Evolutionary conservation across 2,329 filamentous ascomycete genomes (phyloP), one percentile per base, ranked within the genome.

Genomic region (Knoxdaviesia capensis): DNA sequence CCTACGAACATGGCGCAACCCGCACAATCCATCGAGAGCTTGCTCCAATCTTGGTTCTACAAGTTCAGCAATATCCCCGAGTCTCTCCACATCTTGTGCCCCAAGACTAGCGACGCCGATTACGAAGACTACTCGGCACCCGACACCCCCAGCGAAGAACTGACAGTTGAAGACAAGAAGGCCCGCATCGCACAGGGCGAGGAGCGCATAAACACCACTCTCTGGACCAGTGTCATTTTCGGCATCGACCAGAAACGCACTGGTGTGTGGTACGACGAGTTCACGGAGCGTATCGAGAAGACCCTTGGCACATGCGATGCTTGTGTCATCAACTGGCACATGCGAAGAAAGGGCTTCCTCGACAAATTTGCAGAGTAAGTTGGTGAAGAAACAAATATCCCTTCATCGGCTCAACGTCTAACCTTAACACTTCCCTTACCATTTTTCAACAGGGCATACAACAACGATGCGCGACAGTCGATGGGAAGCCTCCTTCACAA

Each of bases 261-360:
- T 3, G 69, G 71, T 31, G 63, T 67, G 45, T 69, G 78, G 58
- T 63, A 77, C 36, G 61, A 66, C 9, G 69, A 72, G 47, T 80
- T 83, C 51, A 67, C 63, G 41, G 51, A 58, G 5, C 65, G 69
- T 20, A 62, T 80, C 20, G 71, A 78, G 47, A 55, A 61, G 7
- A 68, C 69, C 35, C 63, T 87, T 29, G 70, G 65, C 44, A 64
- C 60, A 44, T 87, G 81, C 56, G 72, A 83, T 42, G 65, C 71
- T 41, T 87, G 81, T 53, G 77, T 82, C 41, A 67, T 75, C 46
- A 77, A 77, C 49, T 87, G 82, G 69, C 81, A 87, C 56, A 74
- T 74, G 53, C 69, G 68, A 31, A 77, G 81, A 47, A 70, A 71
- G 46, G 60, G 63, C 43, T 71, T 80, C 47, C 59, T 82, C 32